Evolutionary conservation across 441 rosid species (phyloP), one percentile per base, ranked within the genome.

Genomic region (Capsella rubella): DNA sequence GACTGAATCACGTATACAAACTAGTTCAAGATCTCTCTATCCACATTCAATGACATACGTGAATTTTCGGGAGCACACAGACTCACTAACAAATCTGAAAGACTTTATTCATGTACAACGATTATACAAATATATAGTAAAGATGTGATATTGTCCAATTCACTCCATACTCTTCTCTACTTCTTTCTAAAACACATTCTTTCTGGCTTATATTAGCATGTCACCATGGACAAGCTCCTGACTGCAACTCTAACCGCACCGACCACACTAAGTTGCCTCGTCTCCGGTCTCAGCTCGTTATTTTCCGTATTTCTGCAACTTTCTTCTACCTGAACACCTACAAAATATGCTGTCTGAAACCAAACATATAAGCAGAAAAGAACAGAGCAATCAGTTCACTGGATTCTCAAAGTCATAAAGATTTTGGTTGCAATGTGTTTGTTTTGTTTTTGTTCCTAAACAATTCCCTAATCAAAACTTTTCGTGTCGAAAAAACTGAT

Each of bases 211-310:
- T 42, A 61, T 63, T 47, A 65, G 73, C 88, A 77, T 27, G 88
- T 82, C 54, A 81, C 82, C 77, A 90, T 87, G 5, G 89, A 87
- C 64, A 65, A 79, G 71, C 90, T 89, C 82, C 99, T 86, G 37
- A 94, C 90, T 3, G 98, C 98, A 28, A 94, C 91, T 80, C 86
- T 92, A 15, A 90, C 90, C 1, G 96, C 89, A 52, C 92, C 98
- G 2, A 94, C 91, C 14, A 82, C 87, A 69, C 99, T 82, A n/a
- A 81, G 85, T 66, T 91, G 98, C 64, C 14, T 72, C 8, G 74
- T 78, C 66, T 78, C 81, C 1, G 81, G 89, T 72, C 87, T 90
- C 66, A 89, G 75, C 46, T 85, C 87, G 35, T 77, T 81, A 60
- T 75, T 69, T 9, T 72, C 87, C 55, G 55, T 73, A 50, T 69